phyloP scores from a whole-genome alignment of 1,284 basidiomycete species.

The Rhodotorula glutinis region DNA sequence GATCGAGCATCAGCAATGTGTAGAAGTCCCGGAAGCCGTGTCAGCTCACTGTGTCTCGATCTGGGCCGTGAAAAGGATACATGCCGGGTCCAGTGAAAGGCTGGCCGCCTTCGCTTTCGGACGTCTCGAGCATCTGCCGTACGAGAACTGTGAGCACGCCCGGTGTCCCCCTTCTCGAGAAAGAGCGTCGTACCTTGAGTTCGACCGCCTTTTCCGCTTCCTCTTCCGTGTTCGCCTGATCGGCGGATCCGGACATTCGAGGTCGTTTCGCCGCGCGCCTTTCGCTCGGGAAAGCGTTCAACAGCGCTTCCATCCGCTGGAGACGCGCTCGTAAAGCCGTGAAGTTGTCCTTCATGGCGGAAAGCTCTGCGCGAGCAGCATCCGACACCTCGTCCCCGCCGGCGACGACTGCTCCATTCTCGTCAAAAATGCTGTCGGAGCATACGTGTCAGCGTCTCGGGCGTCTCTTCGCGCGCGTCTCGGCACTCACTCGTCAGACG shows the following conservation, averaged over 20 bases:
- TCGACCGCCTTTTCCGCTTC: background rate
- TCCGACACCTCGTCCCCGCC: background rate
- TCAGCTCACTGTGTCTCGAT: background rate
- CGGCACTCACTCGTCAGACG: too few species aligned
- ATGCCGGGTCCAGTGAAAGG: background rate
- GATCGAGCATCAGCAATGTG: background rate
- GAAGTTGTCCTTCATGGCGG: background rate
- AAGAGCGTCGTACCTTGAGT: background rate
- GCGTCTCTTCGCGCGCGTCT: too few species aligned
- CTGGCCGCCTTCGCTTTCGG: background rate
- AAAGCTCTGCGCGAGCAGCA: background rate
- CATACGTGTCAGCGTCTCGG: background rate
- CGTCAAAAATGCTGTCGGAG: background rate
- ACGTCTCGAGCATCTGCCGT: background rate
- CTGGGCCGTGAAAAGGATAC: background rate
- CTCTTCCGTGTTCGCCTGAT: background rate
- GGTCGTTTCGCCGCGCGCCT: background rate
- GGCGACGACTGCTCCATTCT: background rate
- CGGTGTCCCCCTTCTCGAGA: background rate
- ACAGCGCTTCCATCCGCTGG: background rate
- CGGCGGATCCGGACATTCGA: background rate
- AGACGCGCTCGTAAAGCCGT: background rate
- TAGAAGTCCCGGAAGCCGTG: background rate
- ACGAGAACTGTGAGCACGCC: too few species aligned
- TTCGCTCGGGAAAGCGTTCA: background rate